Conservation (phyloP, 257 asterid genomes). For the Jasminum sambac region DNA sequence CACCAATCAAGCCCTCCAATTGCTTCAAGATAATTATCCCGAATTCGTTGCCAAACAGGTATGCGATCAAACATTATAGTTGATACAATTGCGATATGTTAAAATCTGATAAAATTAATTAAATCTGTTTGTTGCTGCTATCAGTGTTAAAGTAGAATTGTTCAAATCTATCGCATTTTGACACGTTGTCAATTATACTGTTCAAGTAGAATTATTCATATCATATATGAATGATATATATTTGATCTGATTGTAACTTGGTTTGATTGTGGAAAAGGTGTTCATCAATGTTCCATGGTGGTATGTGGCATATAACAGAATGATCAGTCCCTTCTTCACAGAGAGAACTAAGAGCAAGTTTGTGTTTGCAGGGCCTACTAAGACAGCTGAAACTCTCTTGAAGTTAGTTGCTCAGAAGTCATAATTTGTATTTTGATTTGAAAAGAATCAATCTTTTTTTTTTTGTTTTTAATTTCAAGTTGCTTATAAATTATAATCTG, state of each 20-base stretch:
- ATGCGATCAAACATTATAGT: no score
- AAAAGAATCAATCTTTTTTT: not conserved
- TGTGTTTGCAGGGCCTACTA: slow-evolving; percentile 50
- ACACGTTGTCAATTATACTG: no score
- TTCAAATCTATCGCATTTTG: no score
- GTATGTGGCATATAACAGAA: slow-evolving; percentile 42
- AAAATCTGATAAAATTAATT: no score
- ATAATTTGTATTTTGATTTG: not conserved
- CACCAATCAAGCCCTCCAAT: slow-evolving; percentile 42
- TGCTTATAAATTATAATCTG: not conserved
- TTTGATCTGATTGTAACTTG: not conserved
- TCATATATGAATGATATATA: not conserved
- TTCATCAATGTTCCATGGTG: slow-evolving; percentile 61
- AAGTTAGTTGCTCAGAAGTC: slow-evolving; percentile 25
- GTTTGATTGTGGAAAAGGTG: slow-evolving; percentile 32
- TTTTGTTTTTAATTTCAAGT: not conserved
- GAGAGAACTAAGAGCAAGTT: slow-evolving; percentile 58
- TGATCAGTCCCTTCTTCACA: slow-evolving; percentile 43
- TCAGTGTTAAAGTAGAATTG: no score
- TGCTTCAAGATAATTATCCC: slow-evolving; percentile 55
- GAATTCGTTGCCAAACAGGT: slow-evolving; percentile 59
- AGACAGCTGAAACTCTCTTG: slow-evolving; percentile 47
- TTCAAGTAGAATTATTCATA: no score
- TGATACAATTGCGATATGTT: no score
- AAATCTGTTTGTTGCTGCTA: no score